phyloP scores from a whole-genome alignment of 2,329 filamentous ascomycete genomes.

The Fusarium oligoseptatum region DNA sequence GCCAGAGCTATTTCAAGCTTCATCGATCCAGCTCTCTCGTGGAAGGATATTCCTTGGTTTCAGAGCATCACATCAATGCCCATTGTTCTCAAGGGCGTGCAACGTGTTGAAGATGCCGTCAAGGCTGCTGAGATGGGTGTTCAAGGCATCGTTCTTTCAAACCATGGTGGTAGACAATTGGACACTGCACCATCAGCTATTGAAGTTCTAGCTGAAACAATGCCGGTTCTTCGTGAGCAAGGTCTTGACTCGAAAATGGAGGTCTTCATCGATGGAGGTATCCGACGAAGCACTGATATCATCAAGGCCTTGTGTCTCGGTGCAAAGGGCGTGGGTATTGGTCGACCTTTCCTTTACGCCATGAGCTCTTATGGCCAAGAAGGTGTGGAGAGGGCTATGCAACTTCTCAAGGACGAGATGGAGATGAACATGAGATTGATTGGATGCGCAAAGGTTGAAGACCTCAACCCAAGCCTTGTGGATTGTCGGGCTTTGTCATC shows the following conservation, averaged over 20 bases:
- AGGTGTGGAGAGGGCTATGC: neutral
- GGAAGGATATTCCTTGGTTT: slow-evolving; percentile 96
- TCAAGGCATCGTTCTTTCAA: slow-evolving; percentile 95
- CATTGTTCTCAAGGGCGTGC: slow-evolving; percentile 94
- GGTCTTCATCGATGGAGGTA: slow-evolving; percentile 89
- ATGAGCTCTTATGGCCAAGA: slow-evolving; percentile 83
- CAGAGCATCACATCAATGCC: slow-evolving; percentile 89
- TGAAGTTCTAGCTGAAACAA: slow-evolving; percentile 91
- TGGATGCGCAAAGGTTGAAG: neutral
- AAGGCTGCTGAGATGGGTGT: slow-evolving; percentile 84
- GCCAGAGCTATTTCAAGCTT: slow-evolving; percentile 79
- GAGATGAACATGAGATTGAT: neutral
- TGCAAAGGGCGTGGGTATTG: slow-evolving; percentile 92
- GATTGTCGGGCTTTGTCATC: neutral
- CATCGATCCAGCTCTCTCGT: slow-evolving; percentile 82
- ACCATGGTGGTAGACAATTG: slow-evolving; percentile 96
- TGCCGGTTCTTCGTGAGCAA: slow-evolving; percentile 82
- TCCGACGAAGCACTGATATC: slow-evolving; percentile 90
- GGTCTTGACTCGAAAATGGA: slow-evolving; percentile 83
- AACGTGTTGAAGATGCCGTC: slow-evolving; percentile 93
- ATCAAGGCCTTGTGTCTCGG: slow-evolving; percentile 94
- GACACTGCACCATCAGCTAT: slow-evolving; percentile 90
- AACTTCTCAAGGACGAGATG: neutral
- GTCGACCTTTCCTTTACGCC: slow-evolving; percentile 92
- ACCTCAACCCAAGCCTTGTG: neutral